Evolutionary conservation across 352 stramenopile genomes (phyloP).

Genomic region (Globisporangium spinosum): DNA sequence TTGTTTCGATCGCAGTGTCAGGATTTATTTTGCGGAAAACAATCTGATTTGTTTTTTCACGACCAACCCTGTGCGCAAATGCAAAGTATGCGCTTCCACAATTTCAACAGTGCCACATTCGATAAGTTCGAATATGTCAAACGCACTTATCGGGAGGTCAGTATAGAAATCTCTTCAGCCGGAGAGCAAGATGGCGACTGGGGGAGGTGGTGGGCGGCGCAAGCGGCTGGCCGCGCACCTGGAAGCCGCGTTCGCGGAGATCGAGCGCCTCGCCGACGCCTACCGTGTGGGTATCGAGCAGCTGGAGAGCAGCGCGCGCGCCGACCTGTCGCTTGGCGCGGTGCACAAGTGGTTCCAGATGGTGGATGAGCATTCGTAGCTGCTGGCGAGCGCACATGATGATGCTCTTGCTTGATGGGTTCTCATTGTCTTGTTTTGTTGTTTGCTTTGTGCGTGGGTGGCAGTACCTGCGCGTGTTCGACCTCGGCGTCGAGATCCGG

Average conservation of each 20-base stretch:
- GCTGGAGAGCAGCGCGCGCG: constrained; percentile 32
- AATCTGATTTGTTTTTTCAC: background rate
- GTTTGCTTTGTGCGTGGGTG: background rate
- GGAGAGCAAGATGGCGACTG: constrained; percentile 4
- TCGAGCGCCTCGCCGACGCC: constrained; percentile 34
- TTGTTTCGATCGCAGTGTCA: no score
- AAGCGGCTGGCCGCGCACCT: constrained; percentile 45
- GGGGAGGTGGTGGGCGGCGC: constrained; percentile 12
- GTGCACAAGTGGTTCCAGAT: constrained; percentile 60
- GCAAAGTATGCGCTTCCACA: background rate
- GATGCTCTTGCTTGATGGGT: no score
- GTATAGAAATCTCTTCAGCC: background rate
- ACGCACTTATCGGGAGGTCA: background rate
- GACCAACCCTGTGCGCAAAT: background rate
- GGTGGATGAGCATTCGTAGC: constrained; percentile 32
- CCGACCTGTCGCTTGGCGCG: constrained; percentile 36
- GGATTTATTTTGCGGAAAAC: no score
- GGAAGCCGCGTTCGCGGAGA: constrained; percentile 42
- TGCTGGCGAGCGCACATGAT: background rate
- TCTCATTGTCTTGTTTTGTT: background rate
- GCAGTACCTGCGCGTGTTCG: constrained; percentile 64
- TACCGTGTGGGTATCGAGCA: constrained; percentile 41
- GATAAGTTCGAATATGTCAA: background rate
- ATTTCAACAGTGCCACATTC: background rate
- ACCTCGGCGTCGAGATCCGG: constrained; percentile 66